phyloP scores from a whole-genome alignment of 176 grass and related monocot species.

The Themeda triandra region DNA sequence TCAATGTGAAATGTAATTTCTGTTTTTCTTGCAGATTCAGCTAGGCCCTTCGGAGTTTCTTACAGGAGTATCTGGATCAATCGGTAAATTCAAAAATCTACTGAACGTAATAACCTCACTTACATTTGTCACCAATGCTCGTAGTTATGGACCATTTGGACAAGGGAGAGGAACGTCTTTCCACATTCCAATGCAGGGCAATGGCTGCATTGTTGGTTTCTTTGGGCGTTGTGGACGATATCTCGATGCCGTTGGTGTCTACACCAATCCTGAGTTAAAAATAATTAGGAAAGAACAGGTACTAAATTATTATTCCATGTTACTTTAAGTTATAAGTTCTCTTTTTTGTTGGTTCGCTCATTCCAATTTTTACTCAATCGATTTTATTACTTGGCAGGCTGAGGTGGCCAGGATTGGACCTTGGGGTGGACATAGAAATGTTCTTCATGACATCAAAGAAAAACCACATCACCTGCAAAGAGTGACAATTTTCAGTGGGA shows the following conservation, averaged over 20 bases:
- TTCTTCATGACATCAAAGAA: neutral
- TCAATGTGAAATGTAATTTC: neutral
- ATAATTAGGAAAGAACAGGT: neutral
- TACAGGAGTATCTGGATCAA: neutral
- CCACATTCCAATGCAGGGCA: neutral
- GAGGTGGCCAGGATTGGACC: neutral
- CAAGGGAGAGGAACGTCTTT: neutral
- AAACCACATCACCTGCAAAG: neutral
- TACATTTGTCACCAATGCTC: neutral
- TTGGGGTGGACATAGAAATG: neutral
- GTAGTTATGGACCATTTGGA: neutral
- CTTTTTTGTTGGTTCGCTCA: rapidly evolving
- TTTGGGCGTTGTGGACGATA: neutral
- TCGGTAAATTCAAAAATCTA: neutral
- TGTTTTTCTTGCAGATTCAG: neutral
- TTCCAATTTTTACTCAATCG: neutral
- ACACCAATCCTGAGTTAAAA: neutral
- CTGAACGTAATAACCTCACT: neutral
- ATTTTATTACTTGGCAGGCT: neutral
- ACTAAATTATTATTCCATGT: neutral
- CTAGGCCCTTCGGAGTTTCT: neutral
- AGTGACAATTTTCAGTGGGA: neutral
- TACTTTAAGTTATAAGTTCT: neutral
- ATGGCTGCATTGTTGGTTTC: neutral
- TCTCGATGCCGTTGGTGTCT: neutral